Evolutionary conservation across 345 rosid species (phyloP).

Genomic region (Noccaea bulbosa): DNA sequence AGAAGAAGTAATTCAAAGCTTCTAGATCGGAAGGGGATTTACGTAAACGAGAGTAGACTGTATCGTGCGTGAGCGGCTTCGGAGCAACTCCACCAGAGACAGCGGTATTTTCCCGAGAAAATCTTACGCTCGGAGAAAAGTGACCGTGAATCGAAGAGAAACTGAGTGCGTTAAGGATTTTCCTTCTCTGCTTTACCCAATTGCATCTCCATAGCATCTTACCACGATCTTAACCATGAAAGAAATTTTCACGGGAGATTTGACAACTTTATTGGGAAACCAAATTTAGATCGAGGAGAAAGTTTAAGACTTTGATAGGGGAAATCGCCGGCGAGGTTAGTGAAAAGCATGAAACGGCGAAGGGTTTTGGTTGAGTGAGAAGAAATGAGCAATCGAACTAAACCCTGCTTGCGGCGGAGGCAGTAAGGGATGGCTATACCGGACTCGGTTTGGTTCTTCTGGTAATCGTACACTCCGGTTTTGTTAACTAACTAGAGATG

Average conservation of each 20-base stretch:
- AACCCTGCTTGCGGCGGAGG: constrained; percentile 35
- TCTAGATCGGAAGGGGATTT: constrained; percentile 64
- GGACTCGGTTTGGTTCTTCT: constrained; percentile 26
- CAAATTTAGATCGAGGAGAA: background rate
- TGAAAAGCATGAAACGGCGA: constrained; percentile 2
- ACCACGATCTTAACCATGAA: constrained; percentile 38
- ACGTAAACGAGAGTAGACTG: constrained; percentile 51
- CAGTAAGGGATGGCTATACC: constrained; percentile 14
- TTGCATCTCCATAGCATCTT: constrained; percentile 56
- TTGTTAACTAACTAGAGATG: background rate
- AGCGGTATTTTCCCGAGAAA: constrained; percentile 3
- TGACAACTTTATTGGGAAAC: constrained; percentile 5
- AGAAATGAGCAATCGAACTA: background rate
- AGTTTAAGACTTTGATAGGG: constrained; percentile 5
- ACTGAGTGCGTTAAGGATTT: constrained; percentile 35
- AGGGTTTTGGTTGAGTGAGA: constrained; percentile 25
- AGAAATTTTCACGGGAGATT: constrained; percentile 1
- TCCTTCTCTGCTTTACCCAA: constrained; percentile 38
- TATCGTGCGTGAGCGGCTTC: constrained; percentile 49
- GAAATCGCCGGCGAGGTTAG: constrained; percentile 5
- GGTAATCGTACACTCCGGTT: constrained; percentile 26
- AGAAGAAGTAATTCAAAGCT: constrained; percentile 62
- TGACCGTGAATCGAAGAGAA: constrained; percentile 35
- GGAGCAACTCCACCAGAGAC: constrained; percentile 1
- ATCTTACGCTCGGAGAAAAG: too few species aligned